Conservation (phyloP, 352 stramenopile genomes). For the Pythium phragmiticola region DNA sequence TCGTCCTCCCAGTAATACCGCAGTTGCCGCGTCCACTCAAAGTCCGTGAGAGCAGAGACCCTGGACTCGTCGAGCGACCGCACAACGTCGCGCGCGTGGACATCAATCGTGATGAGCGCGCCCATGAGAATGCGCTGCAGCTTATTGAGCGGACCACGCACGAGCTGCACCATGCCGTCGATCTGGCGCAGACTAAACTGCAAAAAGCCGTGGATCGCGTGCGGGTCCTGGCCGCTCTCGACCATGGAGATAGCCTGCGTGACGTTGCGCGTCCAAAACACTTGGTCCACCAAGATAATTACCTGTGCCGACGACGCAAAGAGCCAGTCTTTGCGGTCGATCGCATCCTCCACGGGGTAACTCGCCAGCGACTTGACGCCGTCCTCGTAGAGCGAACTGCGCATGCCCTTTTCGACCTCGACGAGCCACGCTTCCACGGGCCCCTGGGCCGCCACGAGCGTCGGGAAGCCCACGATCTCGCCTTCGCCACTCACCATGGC, state of each 20-base stretch:
- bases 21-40: constrained; percentile 94
- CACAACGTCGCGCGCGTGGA: constrained; percentile 90
- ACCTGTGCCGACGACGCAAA: constrained; percentile 87
- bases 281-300: constrained; percentile 90
- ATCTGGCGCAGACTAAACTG: constrained; percentile 91
- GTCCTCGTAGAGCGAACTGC: constrained; percentile 83
- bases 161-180: constrained; percentile 91
- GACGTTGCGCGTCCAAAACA: constrained; percentile 91
- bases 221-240: constrained; percentile 57
- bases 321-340: constrained; percentile 88
- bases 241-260: constrained; percentile 74
- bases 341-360: constrained; percentile 87
- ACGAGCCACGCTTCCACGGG: constrained; percentile 88
- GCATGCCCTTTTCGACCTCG: constrained; percentile 88
- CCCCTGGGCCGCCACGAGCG: constrained; percentile 73
- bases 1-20: constrained; percentile 95
- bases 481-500: constrained; percentile 87
- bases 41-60: constrained; percentile 79
- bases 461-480: constrained; percentile 80
- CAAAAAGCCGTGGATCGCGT: constrained; percentile 82
- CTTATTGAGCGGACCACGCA: constrained; percentile 81
- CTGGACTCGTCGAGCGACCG: constrained; percentile 75
- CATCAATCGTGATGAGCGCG: constrained; percentile 90
- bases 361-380: constrained; percentile 79
- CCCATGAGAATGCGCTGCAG: constrained; percentile 90